Conservation (phyloP, 176 grass and related monocot genomes). For the Musa beccarii region DNA sequence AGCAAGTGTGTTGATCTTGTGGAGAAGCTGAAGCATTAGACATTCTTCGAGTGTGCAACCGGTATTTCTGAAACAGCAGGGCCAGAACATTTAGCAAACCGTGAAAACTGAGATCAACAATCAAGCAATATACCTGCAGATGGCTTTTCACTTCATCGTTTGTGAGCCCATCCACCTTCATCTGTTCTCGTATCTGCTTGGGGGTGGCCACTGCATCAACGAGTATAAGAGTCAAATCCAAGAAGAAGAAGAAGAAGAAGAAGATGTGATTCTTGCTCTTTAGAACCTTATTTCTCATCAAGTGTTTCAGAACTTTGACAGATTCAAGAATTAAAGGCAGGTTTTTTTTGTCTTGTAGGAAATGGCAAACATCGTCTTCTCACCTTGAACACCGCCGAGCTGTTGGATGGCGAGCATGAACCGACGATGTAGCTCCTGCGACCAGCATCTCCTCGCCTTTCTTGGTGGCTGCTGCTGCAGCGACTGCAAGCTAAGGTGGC, state of each 20-base stretch:
- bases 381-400: conserved; percentile 67
- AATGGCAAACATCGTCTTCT: background rate
- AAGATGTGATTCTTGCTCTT: too few relatives aligned
- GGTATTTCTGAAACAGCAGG: conserved; percentile 52
- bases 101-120: background rate
- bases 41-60: conserved; percentile 50
- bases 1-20: conserved; percentile 34
- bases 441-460: conserved; percentile 86
- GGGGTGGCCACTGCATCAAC: conserved; percentile 66
- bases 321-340: background rate
- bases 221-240: background rate
- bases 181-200: conserved; percentile 84
- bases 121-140: conserved; percentile 38
- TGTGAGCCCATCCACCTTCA: conserved; percentile 92
- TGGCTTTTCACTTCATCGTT: conserved; percentile 98
- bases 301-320: background rate
- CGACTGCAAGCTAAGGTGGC: conserved; percentile 6
- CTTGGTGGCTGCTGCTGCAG: conserved; percentile 28
- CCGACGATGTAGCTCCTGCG: conserved; percentile 68
- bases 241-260: background rate
- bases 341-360: background rate
- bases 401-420: conserved; percentile 72
- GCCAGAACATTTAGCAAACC: background rate
- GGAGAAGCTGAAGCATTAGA: conserved; percentile 15
- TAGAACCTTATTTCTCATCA: too few relatives aligned